Evolutionary conservation across 345 rosid species (phyloP).

Genomic region (Salix koriyanagi): DNA sequence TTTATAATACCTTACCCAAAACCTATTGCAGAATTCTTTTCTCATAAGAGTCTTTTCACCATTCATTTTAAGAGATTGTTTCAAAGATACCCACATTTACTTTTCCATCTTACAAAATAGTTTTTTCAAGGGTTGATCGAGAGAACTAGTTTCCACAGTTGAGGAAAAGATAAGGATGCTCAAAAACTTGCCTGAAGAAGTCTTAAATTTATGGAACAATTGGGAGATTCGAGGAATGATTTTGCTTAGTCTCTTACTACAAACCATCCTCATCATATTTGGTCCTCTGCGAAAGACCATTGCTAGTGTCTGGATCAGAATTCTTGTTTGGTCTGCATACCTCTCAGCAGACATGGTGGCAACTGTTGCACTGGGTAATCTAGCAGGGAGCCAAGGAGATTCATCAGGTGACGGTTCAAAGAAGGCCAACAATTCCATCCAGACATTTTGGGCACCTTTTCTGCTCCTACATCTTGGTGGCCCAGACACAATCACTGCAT

Average conservation of each 20-base stretch:
- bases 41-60: not conserved
- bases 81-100: not conserved
- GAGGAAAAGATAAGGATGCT: not conserved
- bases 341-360: not conserved
- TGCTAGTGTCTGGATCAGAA: not conserved
- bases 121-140: not conserved
- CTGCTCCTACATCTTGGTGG: slow-evolving; percentile 3
- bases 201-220: not conserved
- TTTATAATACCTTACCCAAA: not conserved
- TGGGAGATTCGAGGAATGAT: not conserved
- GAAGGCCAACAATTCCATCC: not conserved
- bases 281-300: not conserved
- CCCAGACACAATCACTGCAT: not conserved
- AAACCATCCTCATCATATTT: not conserved
- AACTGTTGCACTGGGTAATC: not conserved
- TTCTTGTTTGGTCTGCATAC: not conserved
- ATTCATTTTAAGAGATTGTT: not conserved
- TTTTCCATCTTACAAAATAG: too few species aligned
- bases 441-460: slow-evolving; percentile 1
- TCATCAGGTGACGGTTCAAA: not conserved
- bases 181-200: not conserved
- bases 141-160: not conserved
- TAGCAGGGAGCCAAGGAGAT: not conserved
- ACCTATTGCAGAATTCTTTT: not conserved
- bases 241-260: not conserved